A percentile compares a stretch with the other conserved stretches of the same genome.
These are phyloP conservation scores for Rhynchosporium agropyri DNA, from an alignment of 2,329 filamentous ascomycete genomes.

Conservation along the genomic window DNA sequence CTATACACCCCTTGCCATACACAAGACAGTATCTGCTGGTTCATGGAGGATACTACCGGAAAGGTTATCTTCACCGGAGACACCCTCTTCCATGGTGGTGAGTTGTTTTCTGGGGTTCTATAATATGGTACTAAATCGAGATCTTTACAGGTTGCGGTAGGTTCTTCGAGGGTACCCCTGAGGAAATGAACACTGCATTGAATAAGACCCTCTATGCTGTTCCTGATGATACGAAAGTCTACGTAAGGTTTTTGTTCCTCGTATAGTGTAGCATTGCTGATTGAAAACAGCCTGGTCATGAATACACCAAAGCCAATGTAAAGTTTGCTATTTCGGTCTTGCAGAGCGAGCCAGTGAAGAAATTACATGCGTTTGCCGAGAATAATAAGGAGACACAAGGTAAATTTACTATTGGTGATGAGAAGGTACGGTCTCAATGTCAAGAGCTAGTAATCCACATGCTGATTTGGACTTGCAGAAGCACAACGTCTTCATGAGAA, in stretches of 20 bases:
- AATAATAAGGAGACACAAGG: slow-evolving; percentile 88
- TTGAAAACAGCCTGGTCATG: slow-evolving; percentile 75
- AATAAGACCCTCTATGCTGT: slow-evolving; percentile 81
- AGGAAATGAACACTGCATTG: slow-evolving; percentile 90
- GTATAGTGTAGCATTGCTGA: background rate
- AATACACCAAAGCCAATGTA: slow-evolving; percentile 97
- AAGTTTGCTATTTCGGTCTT: slow-evolving; percentile 81
- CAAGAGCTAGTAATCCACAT: background rate
- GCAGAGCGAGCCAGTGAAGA: slow-evolving; percentile 74
- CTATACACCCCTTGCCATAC: slow-evolving; percentile 98
- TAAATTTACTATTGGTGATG: slow-evolving; percentile 94
- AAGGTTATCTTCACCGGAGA: slow-evolving; percentile 93
- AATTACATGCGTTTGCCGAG: slow-evolving; percentile 74
- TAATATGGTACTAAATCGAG: background rate
- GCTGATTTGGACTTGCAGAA: slow-evolving; percentile 53
- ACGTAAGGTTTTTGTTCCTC: slow-evolving; percentile 56
- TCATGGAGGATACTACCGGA: slow-evolving; percentile 77
- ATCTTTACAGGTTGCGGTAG: slow-evolving; percentile 75
- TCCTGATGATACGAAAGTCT: slow-evolving; percentile 90
- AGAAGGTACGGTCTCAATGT: slow-evolving; percentile 71
- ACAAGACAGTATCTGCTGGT: slow-evolving; percentile 97
- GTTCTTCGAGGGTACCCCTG: slow-evolving; percentile 90
- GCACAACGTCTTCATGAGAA: slow-evolving; percentile 96
- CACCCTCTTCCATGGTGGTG: slow-evolving; percentile 91
- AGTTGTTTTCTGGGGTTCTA: slow-evolving; percentile 29